Conservation (phyloP, 2,329 filamentous ascomycete genomes). For the Dendryphion nanum region DNA sequence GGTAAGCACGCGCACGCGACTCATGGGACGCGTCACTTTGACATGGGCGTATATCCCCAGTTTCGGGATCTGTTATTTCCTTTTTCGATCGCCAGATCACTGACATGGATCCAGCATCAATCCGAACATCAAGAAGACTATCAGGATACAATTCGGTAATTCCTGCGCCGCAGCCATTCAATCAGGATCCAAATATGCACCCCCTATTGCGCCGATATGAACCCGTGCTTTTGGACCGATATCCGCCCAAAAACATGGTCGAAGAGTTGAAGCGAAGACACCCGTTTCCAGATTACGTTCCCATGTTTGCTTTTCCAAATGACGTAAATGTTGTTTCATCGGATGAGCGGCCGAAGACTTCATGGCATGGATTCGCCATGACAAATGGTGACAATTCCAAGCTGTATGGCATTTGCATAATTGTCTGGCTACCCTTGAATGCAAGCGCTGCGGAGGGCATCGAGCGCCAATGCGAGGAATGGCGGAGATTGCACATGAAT, state of each 20-base stretch:
- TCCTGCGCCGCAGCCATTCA: conserved; percentile 85
- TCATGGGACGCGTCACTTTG: no score
- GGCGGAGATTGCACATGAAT: conserved; percentile 69
- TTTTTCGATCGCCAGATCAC: conserved; percentile 17
- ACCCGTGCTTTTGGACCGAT: conserved; percentile 91
- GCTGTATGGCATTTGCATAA: conserved; percentile 86
- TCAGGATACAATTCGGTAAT: conserved; percentile 99
- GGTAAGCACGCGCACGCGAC: conserved; percentile 56
- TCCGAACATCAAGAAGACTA: conserved; percentile 80
- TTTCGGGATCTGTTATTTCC: conserved; percentile 11
- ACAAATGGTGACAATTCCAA: conserved; percentile 89
- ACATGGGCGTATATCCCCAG: no score
- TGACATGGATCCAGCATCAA: conserved; percentile 51
- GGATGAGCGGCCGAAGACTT: conserved; percentile 89
- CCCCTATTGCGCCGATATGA: conserved; percentile 92
- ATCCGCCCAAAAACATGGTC: conserved; percentile 77
- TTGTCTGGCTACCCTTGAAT: conserved; percentile 87
- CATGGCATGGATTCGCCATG: conserved; percentile 99
- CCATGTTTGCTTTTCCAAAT: conserved; percentile 99
- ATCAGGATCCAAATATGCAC: conserved; percentile 89
- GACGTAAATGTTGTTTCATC: conserved; percentile 96
- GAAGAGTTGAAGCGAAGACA: conserved; percentile 80
- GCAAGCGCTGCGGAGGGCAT: conserved; percentile 78
- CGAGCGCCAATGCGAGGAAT: conserved; percentile 60
- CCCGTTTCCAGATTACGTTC: conserved; percentile 93